Conservation (phyloP, 768 basidiomycete genomes). For the Filobasidium floriforme region DNA sequence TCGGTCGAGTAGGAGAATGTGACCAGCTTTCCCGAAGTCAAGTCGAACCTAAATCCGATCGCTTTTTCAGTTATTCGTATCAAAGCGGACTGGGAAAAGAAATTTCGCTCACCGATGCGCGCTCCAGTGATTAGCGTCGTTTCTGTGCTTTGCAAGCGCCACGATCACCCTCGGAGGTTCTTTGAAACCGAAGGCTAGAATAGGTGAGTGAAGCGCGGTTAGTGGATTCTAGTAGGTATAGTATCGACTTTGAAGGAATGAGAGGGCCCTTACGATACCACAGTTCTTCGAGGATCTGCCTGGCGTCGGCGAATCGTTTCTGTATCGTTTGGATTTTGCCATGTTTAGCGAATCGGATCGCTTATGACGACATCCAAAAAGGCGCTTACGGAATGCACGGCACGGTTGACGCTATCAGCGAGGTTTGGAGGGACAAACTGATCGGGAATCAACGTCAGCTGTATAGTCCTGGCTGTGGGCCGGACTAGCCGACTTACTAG, state of each 20-base stretch:
- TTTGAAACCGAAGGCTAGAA: slow-evolving; percentile 32
- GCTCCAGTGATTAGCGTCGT: slow-evolving; percentile 43
- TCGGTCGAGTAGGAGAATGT: slow-evolving; percentile 35
- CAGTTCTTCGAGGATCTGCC: slow-evolving; percentile 39
- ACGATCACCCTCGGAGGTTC: slow-evolving; percentile 42
- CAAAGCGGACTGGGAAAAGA: not conserved
- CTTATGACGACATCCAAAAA: too few relatives aligned
- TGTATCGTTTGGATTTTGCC: slow-evolving; percentile 5
- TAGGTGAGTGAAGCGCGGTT: slow-evolving; percentile 31
- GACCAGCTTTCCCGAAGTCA: slow-evolving; percentile 32
- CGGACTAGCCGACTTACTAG: slow-evolving; percentile 18
- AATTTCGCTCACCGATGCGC: slow-evolving; percentile 33
- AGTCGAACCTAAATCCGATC: slow-evolving; percentile 30
- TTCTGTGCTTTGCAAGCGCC: slow-evolving; percentile 38
- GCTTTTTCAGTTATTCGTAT: not conserved
- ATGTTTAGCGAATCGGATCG: too few relatives aligned
- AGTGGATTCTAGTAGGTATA: not conserved
- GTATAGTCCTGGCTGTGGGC: too few relatives aligned
- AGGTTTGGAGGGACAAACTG: slow-evolving; percentile 41
- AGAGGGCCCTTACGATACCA: slow-evolving; percentile 36
- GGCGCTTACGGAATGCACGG: slow-evolving; percentile 39
- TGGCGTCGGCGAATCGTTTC: slow-evolving; percentile 36
- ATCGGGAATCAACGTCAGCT: too few relatives aligned
- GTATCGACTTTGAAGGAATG: not conserved
- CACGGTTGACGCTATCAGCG: slow-evolving; percentile 41